Evolutionary conservation across 495 filamentous ascomycete genomes (phyloP).

Genomic region (Parathielavia hyrcaniae): DNA sequence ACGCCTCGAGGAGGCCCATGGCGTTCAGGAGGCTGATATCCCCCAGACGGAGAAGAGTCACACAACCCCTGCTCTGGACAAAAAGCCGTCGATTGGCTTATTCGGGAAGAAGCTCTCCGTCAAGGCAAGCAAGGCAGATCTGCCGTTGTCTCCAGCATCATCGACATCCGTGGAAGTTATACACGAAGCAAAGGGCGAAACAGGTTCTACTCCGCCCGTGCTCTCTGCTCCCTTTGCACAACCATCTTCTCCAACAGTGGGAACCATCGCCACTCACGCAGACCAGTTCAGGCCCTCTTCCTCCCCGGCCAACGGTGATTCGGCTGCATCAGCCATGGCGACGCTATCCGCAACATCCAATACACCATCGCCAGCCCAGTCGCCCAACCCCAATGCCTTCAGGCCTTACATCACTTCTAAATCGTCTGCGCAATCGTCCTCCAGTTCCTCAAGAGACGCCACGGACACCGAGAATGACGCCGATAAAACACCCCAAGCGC

Average conservation of each 20-base stretch:
- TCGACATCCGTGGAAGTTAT: constrained; percentile 37
- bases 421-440: constrained; percentile 39
- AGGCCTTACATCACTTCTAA: constrained; percentile 36
- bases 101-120: constrained; percentile 36
- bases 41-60: constrained; percentile 56
- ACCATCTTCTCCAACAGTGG: constrained; percentile 57
- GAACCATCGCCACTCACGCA: constrained; percentile 55
- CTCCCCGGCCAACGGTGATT: constrained; percentile 46
- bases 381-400: constrained; percentile 46
- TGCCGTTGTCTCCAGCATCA: constrained; percentile 27
- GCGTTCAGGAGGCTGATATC: constrained; percentile 30
- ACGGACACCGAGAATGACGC: constrained; percentile 34
- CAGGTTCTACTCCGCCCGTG: constrained; percentile 33
- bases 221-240: constrained; percentile 56
- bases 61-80: constrained; percentile 41
- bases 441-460: constrained; percentile 28
- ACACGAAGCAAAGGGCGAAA: constrained; percentile 20
- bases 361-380: constrained; percentile 47
- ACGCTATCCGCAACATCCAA: constrained; percentile 58
- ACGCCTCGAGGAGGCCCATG: constrained; percentile 33
- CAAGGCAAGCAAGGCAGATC: constrained; percentile 33
- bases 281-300: constrained; percentile 46
- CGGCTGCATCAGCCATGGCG: constrained; percentile 58
- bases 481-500: constrained; percentile 34
- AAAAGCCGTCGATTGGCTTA: constrained; percentile 32